Evolutionary conservation across 2,329 filamentous ascomycete genomes (phyloP), one percentile per base, ranked within the genome.

Genomic region (Byssochlamys sp.): DNA sequence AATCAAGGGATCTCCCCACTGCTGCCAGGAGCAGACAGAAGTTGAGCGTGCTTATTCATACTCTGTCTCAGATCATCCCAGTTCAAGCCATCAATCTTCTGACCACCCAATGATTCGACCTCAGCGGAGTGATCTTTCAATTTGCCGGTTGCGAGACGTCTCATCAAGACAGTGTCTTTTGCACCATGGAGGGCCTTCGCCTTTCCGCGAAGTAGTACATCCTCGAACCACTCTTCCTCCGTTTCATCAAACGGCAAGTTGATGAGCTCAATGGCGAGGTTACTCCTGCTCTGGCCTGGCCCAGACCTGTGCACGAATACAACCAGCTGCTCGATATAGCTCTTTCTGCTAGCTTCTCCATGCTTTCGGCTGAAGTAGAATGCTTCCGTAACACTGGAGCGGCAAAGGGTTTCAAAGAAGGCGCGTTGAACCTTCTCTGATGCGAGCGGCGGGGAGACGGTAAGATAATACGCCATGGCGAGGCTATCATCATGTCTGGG

Each of bases 391-490:
- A 91, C 78, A 65, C 82, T 89, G 6, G 85, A 84, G 35, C 77
- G 77, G 1, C 85, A 81, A 53, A 94, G 78, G 6, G 88, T 85
- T 49, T 82, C 80, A 64, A 90, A 91, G 33, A 91, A 83, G 6
- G 85, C 78, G 59, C 83, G 79, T 9, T 89, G 78, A 0, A 87
- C 83, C 28, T 79, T 76, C 1, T 81, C 76, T 0, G 80, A 82
- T 62, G 82, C 82, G n/a, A 95, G 77, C 24, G 87, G 83, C 1
- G 90, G 90, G 62, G 85, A 85, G 0, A 87, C 85, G 11, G 86
- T 84, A 62, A 91, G 81, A 73, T 88, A 94, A 73, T 94, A 95
- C 10, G 89, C 86, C 28, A 94, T 79, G 0, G 88, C 82, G 1
- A 91, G 78, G 27, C 76, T 80, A 65, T 83, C 82, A 67, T 90